These are phyloP conservation scores for Xylaria sp. DNA, from an alignment of 495 filamentous ascomycete species.

Conservation along the genomic window DNA sequence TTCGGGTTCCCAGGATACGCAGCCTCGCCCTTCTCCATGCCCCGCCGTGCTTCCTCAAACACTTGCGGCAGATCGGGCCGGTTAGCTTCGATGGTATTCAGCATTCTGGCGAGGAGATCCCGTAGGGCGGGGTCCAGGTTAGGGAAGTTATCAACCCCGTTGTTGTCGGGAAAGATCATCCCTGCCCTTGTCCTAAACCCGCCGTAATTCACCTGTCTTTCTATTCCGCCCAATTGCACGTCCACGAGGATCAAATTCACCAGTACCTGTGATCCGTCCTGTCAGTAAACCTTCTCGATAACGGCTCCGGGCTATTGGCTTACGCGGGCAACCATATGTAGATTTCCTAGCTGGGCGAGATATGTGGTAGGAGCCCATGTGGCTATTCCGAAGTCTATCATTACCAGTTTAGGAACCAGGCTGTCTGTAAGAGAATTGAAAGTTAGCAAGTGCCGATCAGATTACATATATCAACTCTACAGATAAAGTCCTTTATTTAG, in stretches of 20 bases:
- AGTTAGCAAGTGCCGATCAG: background rate
- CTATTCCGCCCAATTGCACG: background rate
- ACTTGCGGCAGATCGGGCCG: background rate
- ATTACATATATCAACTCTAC: background rate
- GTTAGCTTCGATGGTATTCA: background rate
- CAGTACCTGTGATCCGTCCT: background rate
- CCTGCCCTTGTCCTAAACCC: background rate
- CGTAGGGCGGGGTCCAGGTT: background rate
- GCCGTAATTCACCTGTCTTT: background rate
- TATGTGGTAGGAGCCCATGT: background rate
- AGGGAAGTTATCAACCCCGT: background rate
- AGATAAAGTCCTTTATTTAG: background rate
- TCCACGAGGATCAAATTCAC: background rate
- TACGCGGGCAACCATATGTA: background rate
- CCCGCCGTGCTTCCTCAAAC: background rate
- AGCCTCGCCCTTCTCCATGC: background rate
- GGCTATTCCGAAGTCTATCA: constrained; percentile 14
- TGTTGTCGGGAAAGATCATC: background rate
- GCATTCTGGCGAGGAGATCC: background rate
- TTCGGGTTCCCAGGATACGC: background rate
- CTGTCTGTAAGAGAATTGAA: background rate
- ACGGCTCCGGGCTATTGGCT: background rate
- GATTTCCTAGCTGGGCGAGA: background rate
- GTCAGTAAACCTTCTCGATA: background rate
- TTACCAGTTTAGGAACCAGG: background rate